phyloP scores from a whole-genome alignment of 1,139 yeast species.

The Suhomyces wounanorum region DNA sequence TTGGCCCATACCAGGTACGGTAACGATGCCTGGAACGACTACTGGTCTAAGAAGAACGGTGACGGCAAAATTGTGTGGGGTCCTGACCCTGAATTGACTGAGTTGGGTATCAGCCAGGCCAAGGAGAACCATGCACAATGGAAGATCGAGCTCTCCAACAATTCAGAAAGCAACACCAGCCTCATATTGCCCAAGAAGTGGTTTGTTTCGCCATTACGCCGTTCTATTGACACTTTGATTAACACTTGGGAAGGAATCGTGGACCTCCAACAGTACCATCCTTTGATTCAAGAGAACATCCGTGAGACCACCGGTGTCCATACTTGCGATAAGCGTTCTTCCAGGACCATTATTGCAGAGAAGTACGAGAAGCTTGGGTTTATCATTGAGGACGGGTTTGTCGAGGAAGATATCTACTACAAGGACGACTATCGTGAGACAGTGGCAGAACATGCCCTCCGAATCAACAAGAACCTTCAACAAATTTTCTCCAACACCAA shows the following conservation, averaged over 20 bases:
- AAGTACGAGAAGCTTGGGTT: slow-evolving; percentile 28
- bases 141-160: slow-evolving; percentile 17
- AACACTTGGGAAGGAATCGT: slow-evolving; percentile 30
- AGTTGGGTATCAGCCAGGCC: slow-evolving; percentile 44
- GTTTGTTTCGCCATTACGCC: slow-evolving; percentile 39
- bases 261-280: slow-evolving; percentile 27
- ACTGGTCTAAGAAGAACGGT: slow-evolving; percentile 46
- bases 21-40: slow-evolving; percentile 43
- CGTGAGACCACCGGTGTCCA: slow-evolving; percentile 49
- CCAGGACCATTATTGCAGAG: slow-evolving; percentile 31
- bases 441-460: slow-evolving; percentile 42
- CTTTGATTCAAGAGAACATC: slow-evolving; percentile 43
- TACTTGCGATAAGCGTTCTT: slow-evolving; percentile 46
- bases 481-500: slow-evolving; percentile 29
- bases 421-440: slow-evolving; percentile 42
- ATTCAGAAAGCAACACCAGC: slow-evolving; percentile 27
- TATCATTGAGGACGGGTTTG: slow-evolving; percentile 44
- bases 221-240: slow-evolving; percentile 42
- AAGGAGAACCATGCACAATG: slow-evolving; percentile 24
- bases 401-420: slow-evolving; percentile 43
- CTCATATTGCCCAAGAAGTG: slow-evolving; percentile 32
- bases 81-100: slow-evolving; percentile 49
- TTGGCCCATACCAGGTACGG: slow-evolving; percentile 46
- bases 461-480: slow-evolving; percentile 41
- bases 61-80: slow-evolving; percentile 50